phyloP scores from a whole-genome alignment of 2,329 filamentous ascomycete species.

The Colletotrichum sp. region DNA sequence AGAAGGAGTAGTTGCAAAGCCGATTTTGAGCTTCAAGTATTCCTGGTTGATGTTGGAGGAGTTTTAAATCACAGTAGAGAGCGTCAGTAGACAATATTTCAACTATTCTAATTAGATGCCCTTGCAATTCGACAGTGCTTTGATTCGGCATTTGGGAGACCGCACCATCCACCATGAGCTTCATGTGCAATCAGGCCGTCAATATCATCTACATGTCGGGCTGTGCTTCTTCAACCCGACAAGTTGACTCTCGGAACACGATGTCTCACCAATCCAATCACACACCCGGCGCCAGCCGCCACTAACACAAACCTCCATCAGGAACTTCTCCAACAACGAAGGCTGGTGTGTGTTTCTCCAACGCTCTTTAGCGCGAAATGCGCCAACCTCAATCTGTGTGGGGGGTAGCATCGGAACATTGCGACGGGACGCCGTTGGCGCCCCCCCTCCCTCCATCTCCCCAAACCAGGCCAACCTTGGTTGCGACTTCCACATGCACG shows the following conservation, averaged over 20 bases:
- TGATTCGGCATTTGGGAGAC: too few species aligned
- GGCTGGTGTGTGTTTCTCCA: background rate
- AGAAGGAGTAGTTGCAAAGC: fast-evolving
- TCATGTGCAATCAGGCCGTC: too few species aligned
- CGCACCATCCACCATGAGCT: too few species aligned
- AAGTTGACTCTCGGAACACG: background rate
- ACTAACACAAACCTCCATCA: background rate
- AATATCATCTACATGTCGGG: too few species aligned
- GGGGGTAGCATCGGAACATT: background rate
- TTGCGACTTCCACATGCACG: background rate
- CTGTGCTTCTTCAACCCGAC: background rate
- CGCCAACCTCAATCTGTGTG: background rate
- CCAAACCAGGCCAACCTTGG: background rate
- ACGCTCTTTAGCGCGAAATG: background rate
- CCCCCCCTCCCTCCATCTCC: background rate
- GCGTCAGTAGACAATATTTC: too few species aligned
- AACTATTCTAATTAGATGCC: too few species aligned
- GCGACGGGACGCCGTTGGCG: background rate
- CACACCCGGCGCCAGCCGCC: background rate
- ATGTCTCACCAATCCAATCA: background rate
- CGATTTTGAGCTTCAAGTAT: too few species aligned
- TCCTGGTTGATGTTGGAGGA: too few species aligned
- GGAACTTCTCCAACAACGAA: background rate
- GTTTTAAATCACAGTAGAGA: too few species aligned
- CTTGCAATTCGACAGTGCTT: too few species aligned